phyloP scores from a whole-genome alignment of 116 monocot genomes.

The Phalaenopsis hybrid region DNA sequence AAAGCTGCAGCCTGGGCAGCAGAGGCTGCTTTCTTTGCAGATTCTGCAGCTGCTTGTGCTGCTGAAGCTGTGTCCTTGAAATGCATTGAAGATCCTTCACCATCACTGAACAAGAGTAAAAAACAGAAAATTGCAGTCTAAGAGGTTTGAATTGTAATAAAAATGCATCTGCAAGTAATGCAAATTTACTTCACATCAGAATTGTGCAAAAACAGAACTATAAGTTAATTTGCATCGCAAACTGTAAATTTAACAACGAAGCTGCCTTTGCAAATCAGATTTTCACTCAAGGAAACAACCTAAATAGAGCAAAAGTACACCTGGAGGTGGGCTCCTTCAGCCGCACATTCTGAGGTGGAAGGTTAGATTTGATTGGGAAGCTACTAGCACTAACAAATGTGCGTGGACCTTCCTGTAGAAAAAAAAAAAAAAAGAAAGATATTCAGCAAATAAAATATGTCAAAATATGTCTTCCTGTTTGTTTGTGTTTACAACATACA shows the following conservation, averaged over 20 bases:
- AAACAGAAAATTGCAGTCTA: not conserved
- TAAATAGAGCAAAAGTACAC: constrained; percentile 4
- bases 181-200: not conserved
- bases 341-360: constrained; percentile 7
- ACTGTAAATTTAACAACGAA: not conserved
- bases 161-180: not conserved
- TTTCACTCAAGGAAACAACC: not conserved
- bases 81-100: constrained; percentile 20
- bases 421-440: not conserved
- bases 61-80: constrained; percentile 55
- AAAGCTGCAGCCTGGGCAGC: constrained; percentile 70
- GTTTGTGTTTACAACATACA: constrained; percentile 23
- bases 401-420: constrained; percentile 52
- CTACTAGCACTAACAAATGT: constrained; percentile 51
- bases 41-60: constrained; percentile 72
- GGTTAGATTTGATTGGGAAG: constrained; percentile 41
- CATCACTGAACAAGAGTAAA: constrained; percentile 10
- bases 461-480: not conserved
- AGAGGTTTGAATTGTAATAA: not conserved
- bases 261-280: not conserved
- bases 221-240: not conserved
- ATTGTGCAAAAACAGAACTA: not conserved
- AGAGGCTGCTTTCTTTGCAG: constrained; percentile 59
- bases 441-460: constrained; percentile 3
- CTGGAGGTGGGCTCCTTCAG: constrained; percentile 15